These are phyloP conservation scores for Diaporthe vexans DNA, from an alignment of 2,329 filamentous ascomycete species.

Conservation along the genomic window DNA sequence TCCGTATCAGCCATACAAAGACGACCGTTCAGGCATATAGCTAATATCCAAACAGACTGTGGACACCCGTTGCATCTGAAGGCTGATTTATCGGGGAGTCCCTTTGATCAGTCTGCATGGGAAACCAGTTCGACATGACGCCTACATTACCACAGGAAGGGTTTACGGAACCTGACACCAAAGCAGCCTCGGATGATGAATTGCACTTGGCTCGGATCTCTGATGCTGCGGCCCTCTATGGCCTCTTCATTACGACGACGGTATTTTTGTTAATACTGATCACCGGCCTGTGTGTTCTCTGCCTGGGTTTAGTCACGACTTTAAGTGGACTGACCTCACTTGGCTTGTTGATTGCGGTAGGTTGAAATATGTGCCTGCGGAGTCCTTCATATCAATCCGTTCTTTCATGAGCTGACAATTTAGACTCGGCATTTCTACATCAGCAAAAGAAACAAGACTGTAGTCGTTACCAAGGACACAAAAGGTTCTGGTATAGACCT, in stretches of 20 bases:
- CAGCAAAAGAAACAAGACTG: not conserved
- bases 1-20: not conserved
- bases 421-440: constrained; percentile 29
- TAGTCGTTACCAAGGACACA: constrained; percentile 35
- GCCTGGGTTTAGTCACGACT: constrained; percentile 10
- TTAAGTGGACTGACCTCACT: constrained; percentile 11
- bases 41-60: not conserved
- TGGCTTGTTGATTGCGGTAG: constrained; percentile 15
- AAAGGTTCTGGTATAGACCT: constrained; percentile 40
- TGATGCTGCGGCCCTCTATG: constrained; percentile 16
- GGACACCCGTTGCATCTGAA: too few relatives aligned
- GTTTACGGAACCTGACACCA: not conserved
- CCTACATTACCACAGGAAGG: not conserved
- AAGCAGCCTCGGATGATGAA: constrained; percentile 10
- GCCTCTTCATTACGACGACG: constrained; percentile 13
- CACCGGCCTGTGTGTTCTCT: constrained; percentile 4
- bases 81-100: not conserved
- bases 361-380: not conserved
- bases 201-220: constrained; percentile 24
- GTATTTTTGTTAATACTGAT: constrained; percentile 10
- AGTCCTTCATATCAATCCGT: not conserved
- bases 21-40: not conserved
- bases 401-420: not conserved
- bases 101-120: not conserved
- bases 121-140: constrained; percentile 1